Conservation (phyloP, 2,329 filamentous ascomycete genomes). For the Ploettnerulaceae sp. region DNA sequence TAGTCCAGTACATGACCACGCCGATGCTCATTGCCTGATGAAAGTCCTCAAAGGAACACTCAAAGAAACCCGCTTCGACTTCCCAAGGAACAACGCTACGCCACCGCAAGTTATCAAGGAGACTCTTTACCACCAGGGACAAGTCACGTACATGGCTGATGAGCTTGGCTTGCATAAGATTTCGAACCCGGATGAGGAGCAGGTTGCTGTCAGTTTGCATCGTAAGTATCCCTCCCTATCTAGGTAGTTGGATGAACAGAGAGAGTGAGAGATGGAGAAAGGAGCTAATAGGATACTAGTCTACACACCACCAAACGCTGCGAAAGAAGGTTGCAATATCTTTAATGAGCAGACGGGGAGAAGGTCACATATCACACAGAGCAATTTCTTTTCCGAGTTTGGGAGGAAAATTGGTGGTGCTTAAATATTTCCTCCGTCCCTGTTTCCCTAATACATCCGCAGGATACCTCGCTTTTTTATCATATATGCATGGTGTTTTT, state of each 20-base stretch:
- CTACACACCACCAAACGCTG: slow-evolving; percentile 86
- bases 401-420: slow-evolving; percentile 33
- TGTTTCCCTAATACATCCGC: no score
- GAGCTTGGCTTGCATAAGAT: slow-evolving; percentile 82
- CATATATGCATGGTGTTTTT: no score
- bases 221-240: slow-evolving; percentile 39
- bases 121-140: slow-evolving; percentile 62
- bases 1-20: slow-evolving; percentile 82
- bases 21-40: slow-evolving; percentile 89
- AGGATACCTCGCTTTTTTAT: no score
- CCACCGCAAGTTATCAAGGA: slow-evolving; percentile 63
- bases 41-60: slow-evolving; percentile 72
- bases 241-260: neutral
- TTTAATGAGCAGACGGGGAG: slow-evolving; percentile 75
- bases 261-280: neutral
- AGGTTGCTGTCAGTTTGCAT: slow-evolving; percentile 81
- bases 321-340: slow-evolving; percentile 73
- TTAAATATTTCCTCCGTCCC: no score
- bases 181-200: slow-evolving; percentile 63
- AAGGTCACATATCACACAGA: slow-evolving; percentile 64
- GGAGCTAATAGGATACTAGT: slow-evolving; percentile 40
- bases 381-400: slow-evolving; percentile 65
- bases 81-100: slow-evolving; percentile 49
- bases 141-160: slow-evolving; percentile 89
- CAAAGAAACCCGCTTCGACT: slow-evolving; percentile 76